Percentiles rank a stretch among this genome's conserved stretches.
Conservation (phyloP, 441 rosid species). For the Rhodomyrtus psidioides region DNA sequence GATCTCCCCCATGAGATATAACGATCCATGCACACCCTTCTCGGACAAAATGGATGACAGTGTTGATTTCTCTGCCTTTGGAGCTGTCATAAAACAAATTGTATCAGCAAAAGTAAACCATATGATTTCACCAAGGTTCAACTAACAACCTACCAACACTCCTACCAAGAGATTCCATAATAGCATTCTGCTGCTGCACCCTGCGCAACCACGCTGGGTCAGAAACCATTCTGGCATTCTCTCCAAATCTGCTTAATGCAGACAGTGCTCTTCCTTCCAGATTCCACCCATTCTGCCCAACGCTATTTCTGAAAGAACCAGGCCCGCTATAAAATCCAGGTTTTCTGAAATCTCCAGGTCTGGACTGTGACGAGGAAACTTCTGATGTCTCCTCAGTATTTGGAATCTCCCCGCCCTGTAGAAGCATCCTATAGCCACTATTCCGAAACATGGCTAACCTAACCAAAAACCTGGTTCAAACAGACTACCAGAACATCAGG, state of each 20-base stretch:
- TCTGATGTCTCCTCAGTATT: conserved; percentile 40
- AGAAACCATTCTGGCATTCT: conserved; percentile 58
- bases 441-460: conserved; percentile 63
- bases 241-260: conserved; percentile 72
- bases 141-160: not conserved
- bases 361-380: conserved; percentile 24
- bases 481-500: conserved; percentile 5
- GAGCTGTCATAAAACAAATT: conserved; percentile 23
- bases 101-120: not conserved
- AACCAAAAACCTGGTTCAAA: conserved; percentile 45
- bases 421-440: conserved; percentile 88
- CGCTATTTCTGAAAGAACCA: conserved; percentile 13
- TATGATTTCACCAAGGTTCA: not conserved
- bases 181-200: conserved; percentile 58
- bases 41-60: conserved; percentile 52
- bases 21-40: conserved; percentile 55
- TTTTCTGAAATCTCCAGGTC: conserved; percentile 6
- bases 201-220: conserved; percentile 45
- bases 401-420: conserved; percentile 79
- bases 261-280: conserved; percentile 74
- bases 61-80: conserved; percentile 28
- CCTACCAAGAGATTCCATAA: conserved; percentile 47
- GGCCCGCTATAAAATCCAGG: conserved; percentile 22
- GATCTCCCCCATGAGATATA: conserved; percentile 61
- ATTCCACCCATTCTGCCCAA: conserved; percentile 42